A percentile compares a stretch with the other conserved stretches of the same genome.
These are phyloP conservation scores for Fomitiporia mediterranea DNA, from an alignment of 1,284 basidiomycete genomes.

Conservation along the genomic window DNA sequence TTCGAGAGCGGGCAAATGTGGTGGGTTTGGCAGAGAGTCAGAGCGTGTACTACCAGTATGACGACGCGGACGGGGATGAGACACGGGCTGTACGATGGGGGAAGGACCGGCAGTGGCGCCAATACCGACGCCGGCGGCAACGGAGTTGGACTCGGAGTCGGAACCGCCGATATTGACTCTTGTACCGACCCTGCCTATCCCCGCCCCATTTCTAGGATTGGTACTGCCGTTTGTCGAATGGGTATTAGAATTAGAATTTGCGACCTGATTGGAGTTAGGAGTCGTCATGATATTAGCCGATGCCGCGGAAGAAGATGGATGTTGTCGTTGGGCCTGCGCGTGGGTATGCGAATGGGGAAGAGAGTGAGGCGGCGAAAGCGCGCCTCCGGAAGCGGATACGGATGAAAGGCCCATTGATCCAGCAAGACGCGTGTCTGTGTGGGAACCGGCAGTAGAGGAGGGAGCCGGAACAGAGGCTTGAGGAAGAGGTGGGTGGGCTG, in stretches of 20 bases:
- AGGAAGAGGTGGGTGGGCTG: background rate
- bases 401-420: background rate
- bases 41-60: too few species aligned
- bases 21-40: conserved; percentile 2
- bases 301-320: background rate
- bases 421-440: background rate
- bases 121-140: background rate
- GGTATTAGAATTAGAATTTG: background rate
- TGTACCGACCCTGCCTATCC: too few species aligned
- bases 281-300: background rate
- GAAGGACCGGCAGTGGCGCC: background rate
- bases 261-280: background rate
- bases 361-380: background rate
- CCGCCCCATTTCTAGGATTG: background rate
- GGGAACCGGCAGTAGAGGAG: background rate
- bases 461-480: background rate
- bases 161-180: too few species aligned
- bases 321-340: background rate
- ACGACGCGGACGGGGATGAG: conserved; percentile 22
- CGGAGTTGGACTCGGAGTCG: background rate
- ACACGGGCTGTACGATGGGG: conserved; percentile 11
- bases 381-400: background rate
- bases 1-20: conserved; percentile 58
- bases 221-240: background rate
- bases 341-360: background rate